Conservation (phyloP, 2,329 filamentous ascomycete genomes). For the Hypoxylon sp. region DNA sequence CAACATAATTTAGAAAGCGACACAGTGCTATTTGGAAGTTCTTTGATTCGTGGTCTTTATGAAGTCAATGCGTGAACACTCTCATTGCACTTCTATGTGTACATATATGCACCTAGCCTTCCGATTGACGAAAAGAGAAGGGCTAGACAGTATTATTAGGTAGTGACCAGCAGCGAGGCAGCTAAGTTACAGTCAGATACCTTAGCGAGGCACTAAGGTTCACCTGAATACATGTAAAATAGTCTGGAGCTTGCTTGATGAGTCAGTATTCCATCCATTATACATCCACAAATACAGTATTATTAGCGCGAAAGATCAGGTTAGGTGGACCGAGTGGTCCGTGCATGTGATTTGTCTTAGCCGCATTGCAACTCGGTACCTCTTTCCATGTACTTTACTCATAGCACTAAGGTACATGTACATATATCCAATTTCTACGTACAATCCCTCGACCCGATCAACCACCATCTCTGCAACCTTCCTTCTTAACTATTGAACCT, state of each 20-base stretch:
- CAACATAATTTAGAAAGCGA: constrained; percentile 22
- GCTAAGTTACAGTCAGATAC: no score
- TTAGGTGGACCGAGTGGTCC: not conserved
- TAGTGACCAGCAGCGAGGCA: not conserved
- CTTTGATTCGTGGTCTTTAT: not conserved
- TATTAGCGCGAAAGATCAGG: no score
- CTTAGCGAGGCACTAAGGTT: no score
- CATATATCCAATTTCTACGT: constrained; percentile 21
- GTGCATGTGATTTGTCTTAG: constrained; percentile 11
- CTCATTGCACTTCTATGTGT: not conserved
- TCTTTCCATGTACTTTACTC: constrained; percentile 12
- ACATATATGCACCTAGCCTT: not conserved
- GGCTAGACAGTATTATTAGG: not conserved
- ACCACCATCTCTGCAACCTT: constrained; percentile 8
- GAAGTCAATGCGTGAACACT: not conserved
- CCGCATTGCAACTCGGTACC: constrained; percentile 10
- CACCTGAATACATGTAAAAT: no score
- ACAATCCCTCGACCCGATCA: constrained; percentile 5
- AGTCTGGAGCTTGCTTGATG: no score
- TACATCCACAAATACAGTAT: not conserved
- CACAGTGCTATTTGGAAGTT: constrained; percentile 5
- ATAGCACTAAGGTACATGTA: not conserved
- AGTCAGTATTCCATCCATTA: no score
- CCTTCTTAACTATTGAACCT: constrained; percentile 5
- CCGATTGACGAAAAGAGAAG: not conserved